Conservation (phyloP, 2,329 filamentous ascomycete genomes). For the Fusarium tupiense region DNA sequence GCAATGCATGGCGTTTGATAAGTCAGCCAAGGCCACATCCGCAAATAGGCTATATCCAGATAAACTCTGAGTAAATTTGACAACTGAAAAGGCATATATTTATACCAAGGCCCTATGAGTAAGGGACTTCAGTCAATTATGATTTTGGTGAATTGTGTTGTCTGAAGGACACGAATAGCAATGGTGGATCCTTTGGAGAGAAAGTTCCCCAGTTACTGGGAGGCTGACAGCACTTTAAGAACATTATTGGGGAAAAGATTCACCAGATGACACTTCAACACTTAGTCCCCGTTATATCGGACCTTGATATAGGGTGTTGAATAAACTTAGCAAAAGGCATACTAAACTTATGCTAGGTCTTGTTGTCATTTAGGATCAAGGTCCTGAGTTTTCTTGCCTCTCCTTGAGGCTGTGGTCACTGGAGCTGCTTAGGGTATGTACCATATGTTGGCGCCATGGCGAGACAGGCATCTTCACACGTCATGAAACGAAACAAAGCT, state of each 20-base stretch:
- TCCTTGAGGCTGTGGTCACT: not conserved
- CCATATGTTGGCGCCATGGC: slow-evolving; percentile 31
- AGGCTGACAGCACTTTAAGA: not conserved
- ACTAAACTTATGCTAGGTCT: no score
- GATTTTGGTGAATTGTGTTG: not conserved
- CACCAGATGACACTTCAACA: not conserved
- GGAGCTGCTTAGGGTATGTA: slow-evolving; percentile 7
- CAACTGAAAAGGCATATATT: not conserved
- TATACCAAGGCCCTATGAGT: not conserved
- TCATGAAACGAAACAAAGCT: slow-evolving; percentile 35
- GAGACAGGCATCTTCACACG: slow-evolving; percentile 25
- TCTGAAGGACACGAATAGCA: not conserved
- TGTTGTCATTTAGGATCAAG: not conserved
- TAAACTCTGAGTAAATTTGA: not conserved
- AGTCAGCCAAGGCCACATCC: not conserved
- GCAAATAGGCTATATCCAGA: not conserved
- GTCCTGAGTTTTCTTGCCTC: not conserved
- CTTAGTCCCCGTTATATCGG: not conserved
- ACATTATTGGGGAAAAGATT: not conserved
- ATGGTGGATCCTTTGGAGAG: not conserved
- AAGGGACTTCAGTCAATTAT: not conserved
- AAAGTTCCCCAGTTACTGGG: not conserved
- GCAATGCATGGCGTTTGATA: not conserved
- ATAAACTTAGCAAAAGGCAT: no score
- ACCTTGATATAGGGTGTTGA: no score